Evolutionary conservation across 2,329 filamentous ascomycete species (phyloP), one percentile per base, ranked within the genome.

Genomic region (Ophioceras dolichostomum): DNA sequence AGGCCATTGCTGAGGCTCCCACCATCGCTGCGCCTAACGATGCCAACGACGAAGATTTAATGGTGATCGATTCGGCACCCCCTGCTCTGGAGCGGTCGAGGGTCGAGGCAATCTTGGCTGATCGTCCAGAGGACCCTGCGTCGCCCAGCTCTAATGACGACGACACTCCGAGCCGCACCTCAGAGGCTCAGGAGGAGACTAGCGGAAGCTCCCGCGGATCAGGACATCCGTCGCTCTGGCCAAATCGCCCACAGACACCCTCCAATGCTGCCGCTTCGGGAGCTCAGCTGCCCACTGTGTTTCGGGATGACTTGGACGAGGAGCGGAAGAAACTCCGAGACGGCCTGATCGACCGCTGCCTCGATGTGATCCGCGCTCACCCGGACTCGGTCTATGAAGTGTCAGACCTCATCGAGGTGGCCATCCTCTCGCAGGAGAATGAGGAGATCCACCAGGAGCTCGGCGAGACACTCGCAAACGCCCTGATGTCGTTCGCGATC

Each of bases 371-470:
- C 37, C 83, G 89, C 54, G 79, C 81, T 27, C 88, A 96, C 48
- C 80, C 88, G 12, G 79, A 84, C 47, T 78, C 89, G 10, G 93
- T 91, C 0, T 91, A 95, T 48, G 89, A 96, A 51, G 68, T 98
- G 33, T 76, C 87, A 0, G 88, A 95, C 49, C 67, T 98, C 16
- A 88, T 98, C 38, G 73, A 73, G 27, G 78, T 80, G 4, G 79
- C 86, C 18, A 73, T 80, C 62, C 46, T 72, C 53, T 51, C 77
- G 72, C 54, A 74, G 57, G 45, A 70, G 57, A 33, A 70, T 57
- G 50, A 72, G 58, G 65, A 70, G 39, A 52, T 69, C 51, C 59
- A 80, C 29, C 74, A 76, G 43, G 83, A 91, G 39, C 81, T 94
- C 46, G 87, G 84, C 13, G 75, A 80, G 36, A 93, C 87, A 0